Evolutionary conservation across 148 eudicot species (phyloP), one percentile per base, ranked within the genome.

Genomic region (Rhododendron molle): DNA sequence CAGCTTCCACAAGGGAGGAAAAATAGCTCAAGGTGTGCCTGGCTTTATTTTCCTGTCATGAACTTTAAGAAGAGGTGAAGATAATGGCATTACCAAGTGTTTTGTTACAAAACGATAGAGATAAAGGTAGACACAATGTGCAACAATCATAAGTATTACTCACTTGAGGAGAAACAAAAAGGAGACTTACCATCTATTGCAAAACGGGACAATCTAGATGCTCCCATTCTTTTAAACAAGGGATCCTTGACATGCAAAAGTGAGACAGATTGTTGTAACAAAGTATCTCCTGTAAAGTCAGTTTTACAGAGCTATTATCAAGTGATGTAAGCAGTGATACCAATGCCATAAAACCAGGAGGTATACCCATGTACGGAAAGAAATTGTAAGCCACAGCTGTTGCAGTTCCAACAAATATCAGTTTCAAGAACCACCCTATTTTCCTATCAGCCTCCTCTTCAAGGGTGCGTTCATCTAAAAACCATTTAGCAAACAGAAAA

Each of bases 181-280:
- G 54, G 18, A 49, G 62, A 84, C 40, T 86, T 93, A 96, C 99
- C 98, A 87, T 95, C 95, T 44, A 88, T 88, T 30, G 99, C 98
- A 62, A 94, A 94, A 82, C 98, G 98, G 26, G 98, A 91, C 87
- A 97, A 86, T 90, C 99, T 90, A 83, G 98, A 97, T 82, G 99
- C 99, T 87, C 99, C 99, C 94, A 97, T 94, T 89, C 99, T 90
- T 88, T 97, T 95, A 78, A 94, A 97, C 88, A 95, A 88, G 54
- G 98, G 98, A 93, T 97, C 99, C 89, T 97, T 97, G 36, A 93
- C 99, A 80, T 91, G 93, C 90, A 97, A 86, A 88, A 97, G 98
- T 60, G 93, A 90, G 71, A 97, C 94, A 49, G 99, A 95, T 72
- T 97, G 99, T 76, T 94, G 94, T 88, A 95, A 89, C 86, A 97